Evolutionary conservation across 371 early-diverging fungal species (phyloP).

Genomic region (Coemansia sp.): DNA sequence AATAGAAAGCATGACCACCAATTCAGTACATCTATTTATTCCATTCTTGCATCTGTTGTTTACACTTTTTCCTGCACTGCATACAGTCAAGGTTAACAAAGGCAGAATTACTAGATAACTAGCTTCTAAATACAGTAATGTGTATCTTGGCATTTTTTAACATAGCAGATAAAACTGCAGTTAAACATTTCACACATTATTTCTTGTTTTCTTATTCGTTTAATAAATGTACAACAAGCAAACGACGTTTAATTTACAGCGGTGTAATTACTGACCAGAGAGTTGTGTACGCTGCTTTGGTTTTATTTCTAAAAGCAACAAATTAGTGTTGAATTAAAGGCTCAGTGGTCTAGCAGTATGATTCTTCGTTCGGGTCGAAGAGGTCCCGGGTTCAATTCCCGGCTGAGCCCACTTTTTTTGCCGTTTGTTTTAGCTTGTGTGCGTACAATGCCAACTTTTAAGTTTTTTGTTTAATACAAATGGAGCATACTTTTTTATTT

Average conservation of each 20-base stretch:
- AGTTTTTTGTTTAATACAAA: no score
- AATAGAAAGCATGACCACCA: neutral
- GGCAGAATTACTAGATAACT: neutral
- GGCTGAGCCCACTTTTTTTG: constrained; percentile 34
- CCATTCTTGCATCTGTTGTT: neutral
- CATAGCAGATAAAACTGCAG: no score
- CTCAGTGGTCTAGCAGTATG: constrained; percentile 47
- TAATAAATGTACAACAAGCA: no score
- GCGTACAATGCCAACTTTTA: no score
- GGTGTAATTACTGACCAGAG: no score
- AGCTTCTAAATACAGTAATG: neutral
- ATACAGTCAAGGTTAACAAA: neutral
- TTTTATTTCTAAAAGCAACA: no score
- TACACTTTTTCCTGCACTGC: neutral
- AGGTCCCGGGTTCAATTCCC: constrained; percentile 50
- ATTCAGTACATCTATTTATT: neutral
- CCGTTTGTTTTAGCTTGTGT: neutral
- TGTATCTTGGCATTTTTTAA: no score
- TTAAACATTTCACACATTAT: no score
- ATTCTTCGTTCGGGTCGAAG: constrained; percentile 48
- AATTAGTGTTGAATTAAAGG: neutral
- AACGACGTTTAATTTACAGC: no score
- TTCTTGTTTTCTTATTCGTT: no score
- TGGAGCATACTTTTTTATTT: neutral
- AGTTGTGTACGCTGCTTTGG: no score